Evolutionary conservation across 306 rosid genomes (phyloP).

Genomic region (Lablab purpureus): DNA sequence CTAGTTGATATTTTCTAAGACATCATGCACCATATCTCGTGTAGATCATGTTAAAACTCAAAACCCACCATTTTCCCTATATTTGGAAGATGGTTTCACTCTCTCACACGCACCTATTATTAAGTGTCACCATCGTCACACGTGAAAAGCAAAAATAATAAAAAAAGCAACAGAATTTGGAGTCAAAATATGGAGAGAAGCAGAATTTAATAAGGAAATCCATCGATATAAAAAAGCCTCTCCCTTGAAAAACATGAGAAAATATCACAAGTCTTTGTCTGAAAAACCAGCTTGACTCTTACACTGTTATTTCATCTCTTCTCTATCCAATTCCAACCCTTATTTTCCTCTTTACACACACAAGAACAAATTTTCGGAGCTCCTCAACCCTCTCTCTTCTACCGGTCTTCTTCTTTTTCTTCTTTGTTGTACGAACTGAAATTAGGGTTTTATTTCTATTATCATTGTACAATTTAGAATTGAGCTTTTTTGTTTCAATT

Average conservation of each 20-base stretch:
- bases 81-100: neutral
- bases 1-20: too few species aligned
- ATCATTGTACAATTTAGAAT: constrained; percentile 31
- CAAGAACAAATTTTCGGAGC: neutral
- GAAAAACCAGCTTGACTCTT: neutral
- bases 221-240: neutral
- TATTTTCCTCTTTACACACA: neutral
- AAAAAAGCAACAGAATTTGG: neutral
- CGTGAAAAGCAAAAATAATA: neutral
- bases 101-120: neutral
- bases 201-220: neutral
- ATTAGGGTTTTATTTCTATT: constrained; percentile 26
- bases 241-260: neutral
- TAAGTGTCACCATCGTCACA: neutral
- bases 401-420: neutral
- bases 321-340: neutral
- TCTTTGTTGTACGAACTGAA: neutral
- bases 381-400: neutral
- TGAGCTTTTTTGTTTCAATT: neutral
- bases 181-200: neutral
- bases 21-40: neutral
- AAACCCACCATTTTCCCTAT: neutral
- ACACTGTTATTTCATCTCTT: neutral
- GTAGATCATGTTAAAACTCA: neutral
- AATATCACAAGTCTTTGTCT: neutral